Conservation (phyloP, 371 early-diverging fungal species). For the Mortierella sp. region DNA sequence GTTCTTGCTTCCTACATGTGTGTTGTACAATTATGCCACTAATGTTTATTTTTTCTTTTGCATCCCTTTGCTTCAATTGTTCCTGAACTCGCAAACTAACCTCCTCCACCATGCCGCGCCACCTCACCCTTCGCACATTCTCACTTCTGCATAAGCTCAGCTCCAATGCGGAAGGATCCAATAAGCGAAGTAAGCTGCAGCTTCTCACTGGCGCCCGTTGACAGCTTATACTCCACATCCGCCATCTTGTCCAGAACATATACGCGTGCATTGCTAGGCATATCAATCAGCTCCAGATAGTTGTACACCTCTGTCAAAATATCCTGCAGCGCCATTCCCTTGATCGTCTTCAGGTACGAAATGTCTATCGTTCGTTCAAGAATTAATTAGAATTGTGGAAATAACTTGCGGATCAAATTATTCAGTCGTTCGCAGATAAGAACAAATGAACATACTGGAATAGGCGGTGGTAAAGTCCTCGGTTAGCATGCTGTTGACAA, state of each 20-base stretch:
- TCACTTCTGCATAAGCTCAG: constrained; percentile 65
- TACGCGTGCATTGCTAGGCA: constrained; percentile 75
- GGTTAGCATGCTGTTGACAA: constrained; percentile 84
- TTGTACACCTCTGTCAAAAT: constrained; percentile 84
- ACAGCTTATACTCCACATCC: constrained; percentile 91
- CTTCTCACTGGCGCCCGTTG: constrained; percentile 85
- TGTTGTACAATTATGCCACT: background rate
- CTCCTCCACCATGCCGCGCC: background rate
- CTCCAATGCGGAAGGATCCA: constrained; percentile 83
- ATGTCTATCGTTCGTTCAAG: constrained; percentile 64
- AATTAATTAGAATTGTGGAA: background rate
- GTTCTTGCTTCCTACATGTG: background rate
- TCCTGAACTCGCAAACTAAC: background rate
- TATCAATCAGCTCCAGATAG: constrained; percentile 71
- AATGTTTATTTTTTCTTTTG: background rate
- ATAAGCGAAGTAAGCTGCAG: constrained; percentile 86
- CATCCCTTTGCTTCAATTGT: background rate
- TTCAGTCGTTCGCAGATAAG: background rate
- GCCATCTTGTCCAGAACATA: constrained; percentile 84
- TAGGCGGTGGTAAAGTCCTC: constrained; percentile 84
- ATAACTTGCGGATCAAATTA: constrained; percentile 5
- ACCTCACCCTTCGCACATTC: background rate
- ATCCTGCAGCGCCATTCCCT: constrained; percentile 92
- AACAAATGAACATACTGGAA: constrained; percentile 65
- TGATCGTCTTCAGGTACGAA: constrained; percentile 78